Conservation (phyloP, 352 stramenopile species). For the Globisporangium nunn region DNA sequence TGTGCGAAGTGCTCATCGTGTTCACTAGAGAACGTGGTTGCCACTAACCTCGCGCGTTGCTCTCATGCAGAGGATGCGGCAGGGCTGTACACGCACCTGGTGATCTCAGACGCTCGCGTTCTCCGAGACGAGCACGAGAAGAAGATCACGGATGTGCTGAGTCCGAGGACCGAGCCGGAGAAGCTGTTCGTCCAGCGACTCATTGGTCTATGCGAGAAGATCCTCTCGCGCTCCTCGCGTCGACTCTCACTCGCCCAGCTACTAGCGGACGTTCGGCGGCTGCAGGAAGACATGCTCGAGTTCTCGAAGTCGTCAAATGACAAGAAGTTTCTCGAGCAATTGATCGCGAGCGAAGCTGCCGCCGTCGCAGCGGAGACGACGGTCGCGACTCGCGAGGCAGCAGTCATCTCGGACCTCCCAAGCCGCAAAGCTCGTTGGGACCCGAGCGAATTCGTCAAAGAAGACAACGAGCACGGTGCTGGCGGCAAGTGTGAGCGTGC, state of each 20-base stretch:
- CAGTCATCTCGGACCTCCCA: not conserved
- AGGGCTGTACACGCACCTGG: slow-evolving; percentile 49
- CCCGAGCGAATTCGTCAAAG: not conserved
- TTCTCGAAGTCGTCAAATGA: slow-evolving; percentile 16
- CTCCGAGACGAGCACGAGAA: slow-evolving; percentile 35
- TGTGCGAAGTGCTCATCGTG: not conserved
- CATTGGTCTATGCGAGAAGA: slow-evolving; percentile 21
- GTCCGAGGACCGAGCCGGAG: slow-evolving; percentile 23
- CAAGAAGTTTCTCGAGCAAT: slow-evolving; percentile 7
- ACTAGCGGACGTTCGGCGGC: slow-evolving; percentile 9
- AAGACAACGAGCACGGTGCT: not conserved
- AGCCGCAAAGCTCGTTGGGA: not conserved
- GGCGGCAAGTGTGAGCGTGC: no score
- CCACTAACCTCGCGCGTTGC: no score
- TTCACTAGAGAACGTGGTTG: not conserved
- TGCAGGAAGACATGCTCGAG: slow-evolving; percentile 23
- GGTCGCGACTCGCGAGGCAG: not conserved
- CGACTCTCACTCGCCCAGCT: slow-evolving; percentile 23
- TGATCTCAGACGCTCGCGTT: slow-evolving; percentile 22
- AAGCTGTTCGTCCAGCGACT: slow-evolving; percentile 21
- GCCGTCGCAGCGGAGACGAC: not conserved
- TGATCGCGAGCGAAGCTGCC: not conserved
- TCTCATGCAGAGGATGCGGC: slow-evolving; percentile 48
- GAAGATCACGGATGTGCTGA: slow-evolving; percentile 25
- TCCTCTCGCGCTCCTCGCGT: slow-evolving; percentile 20